A percentile compares a stretch with the other conserved stretches of the same genome.
Evolutionary conservation across 129 eudicot species (phyloP).

Genomic region (Centella asiatica): DNA sequence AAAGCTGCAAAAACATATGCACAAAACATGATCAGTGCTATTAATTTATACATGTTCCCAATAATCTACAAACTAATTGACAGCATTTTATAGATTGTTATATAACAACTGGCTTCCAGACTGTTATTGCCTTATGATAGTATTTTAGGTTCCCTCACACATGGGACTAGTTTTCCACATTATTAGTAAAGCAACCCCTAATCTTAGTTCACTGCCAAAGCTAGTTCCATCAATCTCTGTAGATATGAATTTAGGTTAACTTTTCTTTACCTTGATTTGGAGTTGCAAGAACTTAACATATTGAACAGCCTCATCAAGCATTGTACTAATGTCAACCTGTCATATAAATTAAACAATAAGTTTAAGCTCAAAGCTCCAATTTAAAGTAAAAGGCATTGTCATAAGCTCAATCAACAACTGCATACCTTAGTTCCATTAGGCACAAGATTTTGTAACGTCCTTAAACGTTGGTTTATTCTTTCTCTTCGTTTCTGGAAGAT

Average conservation of each 20-base stretch:
- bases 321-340: slow-evolving; percentile 81
- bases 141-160: too few relatives aligned
- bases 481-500: slow-evolving; percentile 69
- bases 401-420: slow-evolving; percentile 1
- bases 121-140: too few relatives aligned
- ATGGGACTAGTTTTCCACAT: too few relatives aligned
- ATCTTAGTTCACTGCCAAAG: neutral
- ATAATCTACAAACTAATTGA: neutral
- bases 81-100: neutral
- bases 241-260: neutral
- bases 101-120: too few relatives aligned
- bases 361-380: neutral
- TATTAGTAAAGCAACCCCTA: too few relatives aligned
- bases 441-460: slow-evolving; percentile 59
- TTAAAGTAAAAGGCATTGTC: slow-evolving; percentile 1
- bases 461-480: slow-evolving; percentile 63
- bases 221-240: too few relatives aligned
- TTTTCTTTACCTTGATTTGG: slow-evolving; percentile 52
- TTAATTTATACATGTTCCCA: neutral
- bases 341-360: neutral
- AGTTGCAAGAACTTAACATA: slow-evolving; percentile 51
- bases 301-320: slow-evolving; percentile 73
- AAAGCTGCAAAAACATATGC: slow-evolving; percentile 31
- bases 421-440: slow-evolving; percentile 85
- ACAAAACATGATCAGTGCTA: slow-evolving; percentile 3